phyloP scores from a whole-genome alignment of 2,329 filamentous ascomycete species.

The Cordyceps tenuipes region DNA sequence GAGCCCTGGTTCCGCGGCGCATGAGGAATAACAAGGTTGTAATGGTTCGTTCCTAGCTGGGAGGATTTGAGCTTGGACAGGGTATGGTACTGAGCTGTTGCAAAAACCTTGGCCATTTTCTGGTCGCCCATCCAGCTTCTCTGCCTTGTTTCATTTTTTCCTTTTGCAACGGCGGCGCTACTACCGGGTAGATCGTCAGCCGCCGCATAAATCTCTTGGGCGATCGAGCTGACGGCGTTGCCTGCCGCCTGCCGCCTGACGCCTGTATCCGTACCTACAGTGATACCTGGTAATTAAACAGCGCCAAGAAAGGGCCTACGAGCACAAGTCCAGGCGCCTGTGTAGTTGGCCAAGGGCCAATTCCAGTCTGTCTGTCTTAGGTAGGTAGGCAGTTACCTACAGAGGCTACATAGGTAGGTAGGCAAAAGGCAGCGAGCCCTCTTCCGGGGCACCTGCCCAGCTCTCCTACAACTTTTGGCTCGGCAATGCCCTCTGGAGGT shows the following conservation, averaged over 20 bases:
- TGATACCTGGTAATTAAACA: too few relatives aligned
- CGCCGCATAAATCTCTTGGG: not conserved
- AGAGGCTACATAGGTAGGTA: too few relatives aligned
- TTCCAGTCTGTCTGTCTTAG: too few relatives aligned
- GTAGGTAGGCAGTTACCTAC: too few relatives aligned
- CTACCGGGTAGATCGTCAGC: not conserved
- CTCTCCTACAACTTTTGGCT: not conserved
- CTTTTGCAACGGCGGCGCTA: not conserved
- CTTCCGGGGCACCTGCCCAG: not conserved
- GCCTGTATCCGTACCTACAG: not conserved
- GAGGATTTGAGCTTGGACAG: not conserved
- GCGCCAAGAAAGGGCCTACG: not conserved
- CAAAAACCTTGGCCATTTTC: not conserved
- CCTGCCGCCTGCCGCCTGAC: constrained; percentile 3
- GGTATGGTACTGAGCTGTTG: not conserved
- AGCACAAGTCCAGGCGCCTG: too few relatives aligned
- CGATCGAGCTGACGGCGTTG: not conserved
- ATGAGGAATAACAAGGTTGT: not conserved
- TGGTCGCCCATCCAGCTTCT: not conserved
- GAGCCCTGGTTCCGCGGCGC: not conserved
- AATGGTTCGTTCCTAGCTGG: not conserved
- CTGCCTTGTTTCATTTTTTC: not conserved
- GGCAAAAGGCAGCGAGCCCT: too few relatives aligned
- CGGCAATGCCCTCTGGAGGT: not conserved
- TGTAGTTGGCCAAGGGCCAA: too few relatives aligned